Conservation (phyloP, 164 flowering plant genomes). For the Kalanchoe fedtschenkoi region DNA sequence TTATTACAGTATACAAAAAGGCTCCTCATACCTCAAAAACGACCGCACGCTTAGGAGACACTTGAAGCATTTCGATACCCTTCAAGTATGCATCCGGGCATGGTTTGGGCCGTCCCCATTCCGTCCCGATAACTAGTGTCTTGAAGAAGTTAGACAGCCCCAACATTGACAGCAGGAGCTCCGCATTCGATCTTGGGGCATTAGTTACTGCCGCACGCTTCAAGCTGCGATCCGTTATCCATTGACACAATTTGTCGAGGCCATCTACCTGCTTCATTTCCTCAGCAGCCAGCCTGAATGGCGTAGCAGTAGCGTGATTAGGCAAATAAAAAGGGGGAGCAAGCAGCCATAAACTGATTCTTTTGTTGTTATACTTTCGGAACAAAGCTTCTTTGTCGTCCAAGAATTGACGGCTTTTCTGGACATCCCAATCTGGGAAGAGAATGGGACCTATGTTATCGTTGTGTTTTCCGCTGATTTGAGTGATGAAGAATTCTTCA, state of each 20-base stretch:
- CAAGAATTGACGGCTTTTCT: constrained; percentile 24
- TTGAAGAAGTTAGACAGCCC: constrained; percentile 49
- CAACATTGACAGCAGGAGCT: constrained; percentile 41
- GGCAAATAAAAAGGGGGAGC: not conserved
- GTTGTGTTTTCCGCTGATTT: constrained; percentile 52
- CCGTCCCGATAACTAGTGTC: constrained; percentile 35
- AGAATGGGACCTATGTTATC: constrained; percentile 36
- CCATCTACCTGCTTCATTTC: constrained; percentile 43
- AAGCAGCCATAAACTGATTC: not conserved
- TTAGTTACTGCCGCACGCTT: constrained; percentile 76
- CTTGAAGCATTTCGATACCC: constrained; percentile 36
- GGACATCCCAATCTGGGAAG: constrained; percentile 50
- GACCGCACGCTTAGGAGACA: constrained; percentile 43
- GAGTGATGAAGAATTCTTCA: constrained; percentile 45
- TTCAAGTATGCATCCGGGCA: constrained; percentile 66
- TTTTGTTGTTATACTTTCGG: constrained; percentile 32
- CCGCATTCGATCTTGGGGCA: constrained; percentile 65
- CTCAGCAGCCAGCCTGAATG: constrained; percentile 49
- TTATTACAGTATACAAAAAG: not conserved
- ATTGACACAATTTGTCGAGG: constrained; percentile 37
- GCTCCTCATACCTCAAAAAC: constrained; percentile 47
- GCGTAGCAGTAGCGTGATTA: too few relatives aligned
- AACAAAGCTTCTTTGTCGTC: too few relatives aligned
- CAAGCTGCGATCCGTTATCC: constrained; percentile 59
- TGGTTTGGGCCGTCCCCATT: constrained; percentile 67